Evolutionary conservation across 768 basidiomycete genomes (phyloP), one percentile per base, ranked within the genome.

Genomic region (Trametes villosa): DNA sequence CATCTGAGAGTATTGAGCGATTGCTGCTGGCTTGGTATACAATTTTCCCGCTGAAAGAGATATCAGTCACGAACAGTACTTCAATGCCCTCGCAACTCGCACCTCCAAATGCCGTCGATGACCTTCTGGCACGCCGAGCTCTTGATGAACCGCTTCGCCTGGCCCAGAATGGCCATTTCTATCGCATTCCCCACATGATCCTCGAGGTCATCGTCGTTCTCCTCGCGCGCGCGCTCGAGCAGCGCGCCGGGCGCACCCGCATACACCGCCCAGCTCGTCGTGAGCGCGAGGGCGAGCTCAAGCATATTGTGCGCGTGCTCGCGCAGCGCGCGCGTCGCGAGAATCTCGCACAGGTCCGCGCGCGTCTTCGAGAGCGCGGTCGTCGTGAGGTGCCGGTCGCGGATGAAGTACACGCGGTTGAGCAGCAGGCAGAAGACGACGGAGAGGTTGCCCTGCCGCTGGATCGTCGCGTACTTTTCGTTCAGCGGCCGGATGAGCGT

Each of bases 1-100:
- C 94, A 72, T 97, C 95, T 20, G 94, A 91, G 31, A 98, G 85
- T 62, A 98, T 89, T 2, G 92, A 87, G 71, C 94, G 92, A 56
- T 83, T 89, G 71, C 92, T 94, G 68, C 92, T 81, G 0, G 92
- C 89, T 72, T 91, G 90, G 68, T 97, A 97, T 18, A 97, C 94
- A 73, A 93, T 95, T 75, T 86, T 87, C 20, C 94, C 94, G 34
- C 91, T 92, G 26, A 15, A 1, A 9, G 17, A 12, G 18, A 48
- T 66, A 65, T 60, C 61, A 9, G 67, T 78, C 11, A 72, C 30
- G 13, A 38, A 41, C 36, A 34, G 15, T 42, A 4, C 27, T 18
- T 41, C 56, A 34, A 20, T 9, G 6, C 1, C 40, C 8, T 17
- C 33, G 2, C 45, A 31, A 34, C 53, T 31, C 51, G 50, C 71